These are phyloP conservation scores for Alternaria conjuncta DNA, from an alignment of 2,329 filamentous ascomycete species.

Conservation along the genomic window DNA sequence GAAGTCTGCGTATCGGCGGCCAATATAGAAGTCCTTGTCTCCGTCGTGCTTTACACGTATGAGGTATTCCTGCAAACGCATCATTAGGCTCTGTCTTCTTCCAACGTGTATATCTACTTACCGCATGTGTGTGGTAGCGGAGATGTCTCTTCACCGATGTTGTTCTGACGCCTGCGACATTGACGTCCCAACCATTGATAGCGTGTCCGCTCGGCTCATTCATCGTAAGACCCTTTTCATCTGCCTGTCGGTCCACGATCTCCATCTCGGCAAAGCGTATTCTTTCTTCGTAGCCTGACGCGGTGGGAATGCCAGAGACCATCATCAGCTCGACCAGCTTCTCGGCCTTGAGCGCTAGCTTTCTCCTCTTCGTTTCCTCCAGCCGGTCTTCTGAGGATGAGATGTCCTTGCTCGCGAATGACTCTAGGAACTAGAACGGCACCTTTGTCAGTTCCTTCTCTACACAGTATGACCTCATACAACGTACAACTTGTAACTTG, in stretches of 20 bases:
- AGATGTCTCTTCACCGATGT: conserved; percentile 84
- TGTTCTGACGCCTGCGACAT: conserved; percentile 86
- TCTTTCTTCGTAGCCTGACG: conserved; percentile 95
- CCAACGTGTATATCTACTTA: conserved; percentile 53
- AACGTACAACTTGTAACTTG: conserved; percentile 86
- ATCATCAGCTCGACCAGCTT: conserved; percentile 99
- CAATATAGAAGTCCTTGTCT: conserved; percentile 78
- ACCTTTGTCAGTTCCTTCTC: conserved; percentile 23
- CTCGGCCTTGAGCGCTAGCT: conserved; percentile 89
- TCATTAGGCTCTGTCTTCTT: conserved; percentile 4
- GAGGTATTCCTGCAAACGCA: conserved; percentile 74
- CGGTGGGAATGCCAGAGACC: conserved; percentile 95
- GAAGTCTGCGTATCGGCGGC: conserved; percentile 89
- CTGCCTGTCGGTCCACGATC: conserved; percentile 90
- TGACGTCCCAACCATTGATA: conserved; percentile 96
- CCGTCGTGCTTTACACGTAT: conserved; percentile 82
- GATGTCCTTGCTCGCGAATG: conserved; percentile 95
- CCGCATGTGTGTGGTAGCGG: conserved; percentile 88
- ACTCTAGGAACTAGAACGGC: conserved; percentile 80
- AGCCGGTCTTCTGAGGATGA: conserved; percentile 95
- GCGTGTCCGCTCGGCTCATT: conserved; percentile 90
- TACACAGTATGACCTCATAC: conserved; percentile 7
- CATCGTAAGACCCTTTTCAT: conserved; percentile 85
- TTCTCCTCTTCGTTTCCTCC: conserved; percentile 93
- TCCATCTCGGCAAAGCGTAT: conserved; percentile 97